Conservation (phyloP, 805 yeast genomes). For the Metschnikowia cerradonensis region DNA sequence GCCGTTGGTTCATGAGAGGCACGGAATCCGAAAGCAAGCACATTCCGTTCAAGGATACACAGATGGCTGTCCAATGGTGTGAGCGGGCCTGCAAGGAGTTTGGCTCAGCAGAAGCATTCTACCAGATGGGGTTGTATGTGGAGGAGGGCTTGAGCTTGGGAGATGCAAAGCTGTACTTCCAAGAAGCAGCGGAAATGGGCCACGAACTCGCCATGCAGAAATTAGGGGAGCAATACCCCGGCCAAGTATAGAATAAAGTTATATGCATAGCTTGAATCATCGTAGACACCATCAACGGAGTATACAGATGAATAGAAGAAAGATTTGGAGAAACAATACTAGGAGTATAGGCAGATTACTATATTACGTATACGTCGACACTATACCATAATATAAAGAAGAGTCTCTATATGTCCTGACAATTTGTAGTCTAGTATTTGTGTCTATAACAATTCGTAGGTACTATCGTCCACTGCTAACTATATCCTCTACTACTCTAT, state of each 20-base stretch:
- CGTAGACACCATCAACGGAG: not conserved
- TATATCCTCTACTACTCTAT: no score
- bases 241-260: not conserved
- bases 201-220: slow-evolving; percentile 22
- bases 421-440: no score
- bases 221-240: not conserved
- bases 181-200: slow-evolving; percentile 34
- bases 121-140: slow-evolving; percentile 37
- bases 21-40: slow-evolving; percentile 31
- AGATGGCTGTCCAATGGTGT: slow-evolving; percentile 40
- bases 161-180: slow-evolving; percentile 29
- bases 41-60: slow-evolving; percentile 34
- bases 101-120: slow-evolving; percentile 36
- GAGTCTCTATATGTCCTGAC: no score
- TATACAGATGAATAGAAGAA: not conserved
- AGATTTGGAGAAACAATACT: not conserved
- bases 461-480: no score
- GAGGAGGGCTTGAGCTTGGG: slow-evolving; percentile 31
- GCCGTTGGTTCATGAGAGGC: slow-evolving; percentile 39
- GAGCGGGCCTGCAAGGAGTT: slow-evolving; percentile 40
- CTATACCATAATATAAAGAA: no score
- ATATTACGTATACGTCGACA: no score
- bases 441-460: no score
- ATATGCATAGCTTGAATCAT: no score
- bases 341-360: not conserved